Base-by-base conservation (phyloP, 495 filamentous ascomycete species). In the Copromyces sp. region DNA sequence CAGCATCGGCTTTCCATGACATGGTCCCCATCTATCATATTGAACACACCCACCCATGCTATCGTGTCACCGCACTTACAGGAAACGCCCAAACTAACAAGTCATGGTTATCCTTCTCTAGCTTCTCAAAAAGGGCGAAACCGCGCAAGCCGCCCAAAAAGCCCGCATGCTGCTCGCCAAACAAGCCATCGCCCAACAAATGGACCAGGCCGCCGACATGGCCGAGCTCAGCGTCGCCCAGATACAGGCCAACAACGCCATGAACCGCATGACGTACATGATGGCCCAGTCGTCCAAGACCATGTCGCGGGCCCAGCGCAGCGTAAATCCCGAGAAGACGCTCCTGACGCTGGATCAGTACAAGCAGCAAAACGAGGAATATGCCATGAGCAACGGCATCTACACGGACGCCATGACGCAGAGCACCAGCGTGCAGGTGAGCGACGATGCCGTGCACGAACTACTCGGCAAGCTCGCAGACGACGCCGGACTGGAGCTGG, bases 381-480 rank as follows among this genome's bases (percentile, higher is more conserved):
- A 94, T 72, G 92, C 93, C 79, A 91, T 94, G 75, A 89, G 87
- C 77, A 93, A 91, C 69, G 90, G 89, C 35, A 93, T 93, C 82
- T 94, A 94, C 83, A 91, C 94, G 81, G 93, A 92, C 78, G 92
- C 92, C 53, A 94, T 93, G 68, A 88, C 89, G 9, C 87, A 87
- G 59, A 89, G 89, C 68, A 94, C 93, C 0, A 90, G 91, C 14
- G 87, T 91, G 37, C 90, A 88, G 70, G 92, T 92, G 47, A 91
- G 92, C 72, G 92, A 94, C 77, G 93, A 94, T 70, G 92, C 92
- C 76, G 93, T 95, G 12, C 92, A 95, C 81, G 87, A 91, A 73
- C 79, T 95, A 75, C 90, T 94, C 79, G 87, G 85, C 71, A 91
- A 94, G 84, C 89, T 93, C 9, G 92, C 92, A 70, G 92, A 95